These are phyloP conservation scores for Colletotrichum navitas DNA, from an alignment of 2,329 filamentous ascomycete species.

Conservation along the genomic window DNA sequence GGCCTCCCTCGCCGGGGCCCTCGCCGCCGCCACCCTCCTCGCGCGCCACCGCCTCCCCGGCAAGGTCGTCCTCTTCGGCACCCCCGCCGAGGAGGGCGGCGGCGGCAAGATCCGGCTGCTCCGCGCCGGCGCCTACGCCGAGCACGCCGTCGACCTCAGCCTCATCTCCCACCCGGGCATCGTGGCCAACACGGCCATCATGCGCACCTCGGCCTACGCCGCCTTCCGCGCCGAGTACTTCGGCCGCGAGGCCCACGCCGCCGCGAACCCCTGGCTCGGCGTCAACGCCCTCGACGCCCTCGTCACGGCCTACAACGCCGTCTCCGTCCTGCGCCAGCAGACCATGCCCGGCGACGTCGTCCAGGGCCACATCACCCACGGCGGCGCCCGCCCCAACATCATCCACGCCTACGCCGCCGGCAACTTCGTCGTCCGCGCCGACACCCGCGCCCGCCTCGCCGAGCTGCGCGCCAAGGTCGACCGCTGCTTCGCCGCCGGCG, in stretches of 20 bases:
- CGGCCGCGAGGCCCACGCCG: constrained; percentile 68
- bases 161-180: constrained; percentile 63
- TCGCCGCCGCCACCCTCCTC: constrained; percentile 60
- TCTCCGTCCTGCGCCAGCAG: constrained; percentile 68
- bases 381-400: constrained; percentile 66
- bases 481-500: constrained; percentile 56
- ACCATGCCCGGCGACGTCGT: constrained; percentile 64
- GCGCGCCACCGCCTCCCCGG: constrained; percentile 56
- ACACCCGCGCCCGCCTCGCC: constrained; percentile 50
- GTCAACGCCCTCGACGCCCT: constrained; percentile 71
- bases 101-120: constrained; percentile 46
- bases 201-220: constrained; percentile 65
- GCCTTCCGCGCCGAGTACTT: constrained; percentile 64
- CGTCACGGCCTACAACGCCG: constrained; percentile 60
- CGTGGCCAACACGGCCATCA: constrained; percentile 59
- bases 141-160: constrained; percentile 60
- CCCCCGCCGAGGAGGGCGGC: constrained; percentile 66
- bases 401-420: constrained; percentile 65
- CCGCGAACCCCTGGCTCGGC: constrained; percentile 69
- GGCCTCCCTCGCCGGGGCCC: constrained; percentile 59
- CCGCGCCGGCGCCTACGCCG: constrained; percentile 51
- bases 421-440: constrained; percentile 47
- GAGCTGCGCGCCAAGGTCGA: constrained; percentile 58
- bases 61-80: constrained; percentile 62
- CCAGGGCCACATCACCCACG: constrained; percentile 65